Evolutionary conservation across 306 rosid genomes (phyloP).

Genomic region (Trifolium subterraneum): DNA sequence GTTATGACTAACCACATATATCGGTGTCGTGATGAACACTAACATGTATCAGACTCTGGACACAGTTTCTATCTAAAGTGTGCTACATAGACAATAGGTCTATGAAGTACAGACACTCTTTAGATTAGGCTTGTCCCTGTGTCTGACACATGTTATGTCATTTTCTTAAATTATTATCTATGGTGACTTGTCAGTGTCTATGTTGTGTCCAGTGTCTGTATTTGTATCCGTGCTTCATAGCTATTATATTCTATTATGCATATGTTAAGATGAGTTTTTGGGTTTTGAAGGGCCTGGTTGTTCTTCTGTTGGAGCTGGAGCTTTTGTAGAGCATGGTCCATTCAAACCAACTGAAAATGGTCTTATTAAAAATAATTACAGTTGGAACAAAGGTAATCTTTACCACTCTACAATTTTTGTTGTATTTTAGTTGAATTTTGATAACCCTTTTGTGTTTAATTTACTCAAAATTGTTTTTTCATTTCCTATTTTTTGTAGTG

Average conservation of each 20-base stretch:
- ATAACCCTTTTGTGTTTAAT: neutral
- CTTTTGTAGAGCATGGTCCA: constrained; percentile 78
- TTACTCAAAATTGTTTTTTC: neutral
- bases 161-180: too few species aligned
- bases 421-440: constrained; percentile 14
- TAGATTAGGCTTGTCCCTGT: too few species aligned
- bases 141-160: too few species aligned
- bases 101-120: neutral
- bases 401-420: neutral
- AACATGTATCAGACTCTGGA: neutral
- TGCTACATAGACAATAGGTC: neutral
- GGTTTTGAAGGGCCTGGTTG: constrained; percentile 78
- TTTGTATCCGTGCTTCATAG: too few species aligned
- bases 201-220: too few species aligned
- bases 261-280: constrained; percentile 23
- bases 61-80: neutral
- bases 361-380: constrained; percentile 58
- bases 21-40: neutral
- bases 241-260: too few species aligned
- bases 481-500: constrained; percentile 43
- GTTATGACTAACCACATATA: neutral
- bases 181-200: too few species aligned
- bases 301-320: constrained; percentile 82
- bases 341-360: constrained; percentile 60
- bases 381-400: constrained; percentile 69